Evolutionary conservation across 371 early-diverging fungal species (phyloP).

Genomic region (Mortierella sp.): DNA sequence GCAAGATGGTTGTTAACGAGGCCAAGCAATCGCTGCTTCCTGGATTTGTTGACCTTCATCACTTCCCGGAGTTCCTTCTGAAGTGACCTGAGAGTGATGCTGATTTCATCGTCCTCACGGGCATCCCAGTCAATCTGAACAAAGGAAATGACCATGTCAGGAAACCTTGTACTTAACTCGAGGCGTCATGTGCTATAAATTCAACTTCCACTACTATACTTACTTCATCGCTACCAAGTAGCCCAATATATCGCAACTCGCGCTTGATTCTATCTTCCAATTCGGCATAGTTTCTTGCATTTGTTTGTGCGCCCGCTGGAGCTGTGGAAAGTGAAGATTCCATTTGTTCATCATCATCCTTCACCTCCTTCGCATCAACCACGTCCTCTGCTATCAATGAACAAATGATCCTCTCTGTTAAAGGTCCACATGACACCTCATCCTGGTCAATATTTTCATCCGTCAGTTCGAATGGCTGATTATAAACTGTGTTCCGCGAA

Average conservation of each 20-base stretch:
- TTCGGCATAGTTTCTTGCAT: constrained; percentile 47
- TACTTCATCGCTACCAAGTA: constrained; percentile 84
- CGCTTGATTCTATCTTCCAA: constrained; percentile 86
- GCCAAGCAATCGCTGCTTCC: constrained; percentile 76
- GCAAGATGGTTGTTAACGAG: constrained; percentile 83
- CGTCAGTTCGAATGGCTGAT: constrained; percentile 62
- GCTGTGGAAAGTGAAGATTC: constrained; percentile 9
- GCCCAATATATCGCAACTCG: constrained; percentile 85
- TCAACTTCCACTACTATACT: neutral
- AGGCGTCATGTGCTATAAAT: too few species aligned
- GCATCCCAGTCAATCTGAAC: constrained; percentile 74
- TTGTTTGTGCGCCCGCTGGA: constrained; percentile 22
- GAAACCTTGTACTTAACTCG: neutral
- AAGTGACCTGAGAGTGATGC: constrained; percentile 74
- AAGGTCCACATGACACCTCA: constrained; percentile 69
- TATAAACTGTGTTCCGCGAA: constrained; percentile 56
- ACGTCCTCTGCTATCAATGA: constrained; percentile 76
- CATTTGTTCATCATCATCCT: constrained; percentile 35
- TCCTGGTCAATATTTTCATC: constrained; percentile 74
- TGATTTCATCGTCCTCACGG: constrained; percentile 86
- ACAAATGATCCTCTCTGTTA: constrained; percentile 82
- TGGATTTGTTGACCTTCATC: constrained; percentile 70
- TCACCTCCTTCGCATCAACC: constrained; percentile 48
- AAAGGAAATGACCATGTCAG: neutral
- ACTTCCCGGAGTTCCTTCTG: constrained; percentile 83